Evolutionary conservation across 345 rosid genomes (phyloP), one percentile per base, ranked within the genome.

Genomic region (Sonneratia alba): DNA sequence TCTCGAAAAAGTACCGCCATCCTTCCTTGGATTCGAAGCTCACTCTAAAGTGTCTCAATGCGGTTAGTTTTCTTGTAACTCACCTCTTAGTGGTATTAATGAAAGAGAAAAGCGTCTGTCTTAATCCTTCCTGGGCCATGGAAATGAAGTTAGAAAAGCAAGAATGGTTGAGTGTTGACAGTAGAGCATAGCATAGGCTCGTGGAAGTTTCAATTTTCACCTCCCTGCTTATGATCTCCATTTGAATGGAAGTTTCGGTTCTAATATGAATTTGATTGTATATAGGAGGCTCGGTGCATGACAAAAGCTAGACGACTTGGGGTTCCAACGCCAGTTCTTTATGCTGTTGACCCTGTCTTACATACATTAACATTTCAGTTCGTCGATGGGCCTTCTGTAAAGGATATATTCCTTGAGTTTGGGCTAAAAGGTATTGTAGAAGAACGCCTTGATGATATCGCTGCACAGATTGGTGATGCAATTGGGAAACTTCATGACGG

Each of bases 1-100:
- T 96, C 85, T 89, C 99, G 0, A 96, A 96, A 87, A 91, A 92
- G 81, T 96, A 92, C 78, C 80, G 99, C 78, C 99, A 92, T 73
- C 99, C 99, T 10, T 57, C 85, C 74, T 70, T 96, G 79, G 97
- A 96, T 85, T 78, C 88, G 3, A 96, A 96, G 64, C 89, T 96
- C 64, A 96, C 96, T 66, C 81, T 81, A 56, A 96, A 85, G 83
- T 92, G 98, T 43, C 79, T 83, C 69, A 91, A 96, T 81, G 99
- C 99, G 71, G 99, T 95, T 67, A 21, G 93, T 86, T 76, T 64
- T 68, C 40, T 62, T 4, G 6, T 3, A 27, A 27, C 38, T 62
- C 66, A 62, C 2, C 38, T 11, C 3, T 36, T 27, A 32, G 10
- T 53, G 19, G 9, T 7, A 4, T n/a, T 36, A 32, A 70, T 51